Conservation (phyloP, 345 rosid species). For the Eucalyptus marginata region DNA sequence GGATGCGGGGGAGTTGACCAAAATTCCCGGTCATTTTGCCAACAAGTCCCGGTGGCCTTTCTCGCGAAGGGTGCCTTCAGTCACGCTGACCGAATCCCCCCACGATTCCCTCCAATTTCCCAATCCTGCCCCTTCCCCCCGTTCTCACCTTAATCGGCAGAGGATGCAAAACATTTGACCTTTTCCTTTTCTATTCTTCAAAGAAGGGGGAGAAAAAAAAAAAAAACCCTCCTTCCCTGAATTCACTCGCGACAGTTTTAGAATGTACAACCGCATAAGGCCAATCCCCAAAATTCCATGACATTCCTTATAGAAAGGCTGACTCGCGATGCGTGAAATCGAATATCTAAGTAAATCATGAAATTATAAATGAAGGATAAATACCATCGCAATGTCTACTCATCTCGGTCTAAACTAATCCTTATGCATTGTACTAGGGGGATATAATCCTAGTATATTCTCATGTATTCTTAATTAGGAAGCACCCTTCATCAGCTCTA, state of each 20-base stretch:
- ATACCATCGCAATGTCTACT: neutral
- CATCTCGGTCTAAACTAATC: neutral
- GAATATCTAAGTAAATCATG: neutral
- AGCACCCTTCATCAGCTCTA: neutral
- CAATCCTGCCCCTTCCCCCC: neutral
- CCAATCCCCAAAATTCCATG: neutral
- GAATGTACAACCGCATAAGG: neutral
- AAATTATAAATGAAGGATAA: neutral
- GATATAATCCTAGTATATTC: neutral
- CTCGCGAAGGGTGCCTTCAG: neutral
- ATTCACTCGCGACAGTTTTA: neutral
- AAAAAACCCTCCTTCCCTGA: neutral
- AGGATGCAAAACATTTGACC: neutral
- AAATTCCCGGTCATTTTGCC: neutral
- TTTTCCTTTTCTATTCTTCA: neutral
- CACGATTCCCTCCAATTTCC: neutral
- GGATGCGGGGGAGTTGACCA: neutral
- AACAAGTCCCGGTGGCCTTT: neutral
- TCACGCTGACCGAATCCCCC: neutral
- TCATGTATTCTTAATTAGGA: neutral
- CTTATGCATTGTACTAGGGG: neutral
- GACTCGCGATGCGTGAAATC: accelerated
- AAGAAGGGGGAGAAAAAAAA: neutral
- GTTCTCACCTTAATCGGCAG: neutral
- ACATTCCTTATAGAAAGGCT: accelerated